Conservation (phyloP, 2,329 filamentous ascomycete species). For the Colletotrichum ledebouriae region DNA sequence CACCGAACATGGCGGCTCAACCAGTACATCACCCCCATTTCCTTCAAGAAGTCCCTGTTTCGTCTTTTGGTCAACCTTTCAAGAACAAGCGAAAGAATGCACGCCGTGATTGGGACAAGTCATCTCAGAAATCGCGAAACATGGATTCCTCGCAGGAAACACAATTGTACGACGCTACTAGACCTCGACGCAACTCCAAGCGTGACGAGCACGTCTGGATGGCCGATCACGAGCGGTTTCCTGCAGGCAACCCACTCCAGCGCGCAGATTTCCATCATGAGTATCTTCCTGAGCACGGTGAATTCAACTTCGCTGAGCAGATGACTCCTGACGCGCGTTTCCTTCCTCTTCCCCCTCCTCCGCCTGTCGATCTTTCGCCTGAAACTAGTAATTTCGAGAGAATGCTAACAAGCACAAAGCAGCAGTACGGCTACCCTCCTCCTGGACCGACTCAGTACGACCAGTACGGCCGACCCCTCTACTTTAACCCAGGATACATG, state of each 20-base stretch:
- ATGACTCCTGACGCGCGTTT: constrained; percentile 41
- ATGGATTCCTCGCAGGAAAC: constrained; percentile 54
- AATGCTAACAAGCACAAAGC: constrained; percentile 77
- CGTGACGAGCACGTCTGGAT: constrained; percentile 56
- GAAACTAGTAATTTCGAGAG: constrained; percentile 79
- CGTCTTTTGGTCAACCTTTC: constrained; percentile 46
- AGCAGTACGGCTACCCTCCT: constrained; percentile 72
- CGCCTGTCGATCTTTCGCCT: constrained; percentile 73
- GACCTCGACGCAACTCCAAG: constrained; percentile 60
- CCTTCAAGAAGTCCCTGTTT: constrained; percentile 50
- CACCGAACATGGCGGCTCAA: constrained; percentile 67
- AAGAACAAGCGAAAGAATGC: constrained; percentile 61
- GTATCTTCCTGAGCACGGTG: constrained; percentile 26
- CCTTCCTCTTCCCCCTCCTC: constrained; percentile 41
- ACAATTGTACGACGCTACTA: constrained; percentile 51
- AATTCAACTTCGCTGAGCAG: constrained; percentile 46
- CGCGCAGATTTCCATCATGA: constrained; percentile 11
- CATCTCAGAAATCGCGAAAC: constrained; percentile 55
- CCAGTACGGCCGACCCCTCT: constrained; percentile 56
- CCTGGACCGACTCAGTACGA: constrained; percentile 55
- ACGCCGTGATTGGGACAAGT: constrained; percentile 63
- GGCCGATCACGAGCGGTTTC: constrained; percentile 40
- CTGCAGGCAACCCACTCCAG: constrained; percentile 2
- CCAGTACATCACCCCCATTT: constrained; percentile 68
- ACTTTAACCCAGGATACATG: constrained; percentile 65